Evolutionary conservation across 164 flowering plant genomes (phyloP).

Genomic region (Pachysandra terminalis): DNA sequence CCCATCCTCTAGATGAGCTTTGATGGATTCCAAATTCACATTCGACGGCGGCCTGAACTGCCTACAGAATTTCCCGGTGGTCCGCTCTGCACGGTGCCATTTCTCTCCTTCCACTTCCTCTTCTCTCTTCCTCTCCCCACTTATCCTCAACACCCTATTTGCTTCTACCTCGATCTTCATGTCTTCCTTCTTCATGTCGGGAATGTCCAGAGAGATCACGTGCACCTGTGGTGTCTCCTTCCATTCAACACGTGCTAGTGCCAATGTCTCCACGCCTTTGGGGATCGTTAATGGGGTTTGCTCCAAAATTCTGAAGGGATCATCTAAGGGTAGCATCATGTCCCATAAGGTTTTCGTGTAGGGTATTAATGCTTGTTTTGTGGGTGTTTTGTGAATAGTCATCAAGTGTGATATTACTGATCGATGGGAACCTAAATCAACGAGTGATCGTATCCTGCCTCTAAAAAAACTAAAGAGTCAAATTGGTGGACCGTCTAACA

Average conservation of each 20-base stretch:
- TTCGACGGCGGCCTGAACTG: constrained; percentile 44
- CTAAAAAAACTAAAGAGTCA: too few relatives aligned
- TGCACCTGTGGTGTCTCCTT: too few relatives aligned
- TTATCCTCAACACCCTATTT: constrained; percentile 41
- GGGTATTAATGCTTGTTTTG: too few relatives aligned
- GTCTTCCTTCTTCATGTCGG: constrained; percentile 44
- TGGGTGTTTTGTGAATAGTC: too few relatives aligned
- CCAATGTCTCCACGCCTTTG: constrained; percentile 23
- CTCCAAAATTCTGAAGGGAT: constrained; percentile 43
- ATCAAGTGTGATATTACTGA: too few relatives aligned
- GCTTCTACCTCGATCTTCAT: constrained; percentile 52
- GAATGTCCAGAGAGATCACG: too few relatives aligned
- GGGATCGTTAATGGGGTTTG: too few relatives aligned
- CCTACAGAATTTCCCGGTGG: constrained; percentile 44
- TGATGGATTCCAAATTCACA: constrained; percentile 36
- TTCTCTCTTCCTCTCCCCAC: constrained; percentile 39
- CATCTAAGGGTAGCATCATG: constrained; percentile 35
- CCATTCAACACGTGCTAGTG: constrained; percentile 48
- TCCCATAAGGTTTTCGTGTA: too few relatives aligned
- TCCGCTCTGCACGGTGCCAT: constrained; percentile 49
- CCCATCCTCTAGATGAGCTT: constrained; percentile 43
- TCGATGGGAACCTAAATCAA: too few relatives aligned
- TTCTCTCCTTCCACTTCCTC: constrained; percentile 34
- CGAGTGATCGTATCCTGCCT: too few relatives aligned
- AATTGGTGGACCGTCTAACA: too few relatives aligned